Evolutionary conservation across 805 yeast species (phyloP), one percentile per base, ranked within the genome.

Genomic region (Yamadazyma paraphyllophila): DNA sequence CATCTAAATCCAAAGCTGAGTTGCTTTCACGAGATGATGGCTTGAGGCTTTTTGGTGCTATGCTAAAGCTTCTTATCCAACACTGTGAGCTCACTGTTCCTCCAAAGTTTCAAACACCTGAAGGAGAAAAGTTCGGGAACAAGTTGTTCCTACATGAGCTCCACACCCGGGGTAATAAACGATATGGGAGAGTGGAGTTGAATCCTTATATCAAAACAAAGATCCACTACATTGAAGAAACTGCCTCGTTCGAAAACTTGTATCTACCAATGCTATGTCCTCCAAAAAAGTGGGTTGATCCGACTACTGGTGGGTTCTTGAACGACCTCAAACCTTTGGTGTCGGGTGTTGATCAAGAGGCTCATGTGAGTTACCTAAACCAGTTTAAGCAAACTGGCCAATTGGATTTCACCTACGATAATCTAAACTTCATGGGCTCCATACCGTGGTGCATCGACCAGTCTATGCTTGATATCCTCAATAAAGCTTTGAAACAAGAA

Each of bases 191-290:
- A 4, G 47, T 65, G 15, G 48, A 44, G 15, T 41, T 61, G 10
- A 62, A 66, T 37, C 68, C 67, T 2, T 60, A 41, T 39, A 45
- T 61, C 5, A 34, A 42, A 15, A 47, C 53, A 3, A 43, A 53
- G 29, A 51, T 56, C 42, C 50, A 50, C 30, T 17, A 39, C 13
- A 38, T 34, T 8, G 49, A 48, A 12, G 43, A 51, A 1, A 31
- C 55, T 3, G 33, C 52, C 4, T 44, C 46, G 15, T 41, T 41
- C 30, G 57, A 47, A 15, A 44, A 53, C 2, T 37, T 57, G 8
- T 59, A 46, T 27, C 47, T 71, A 5, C 77, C 77, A 1, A 71
- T 72, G 76, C 26, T 72, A 7, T 49, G 52, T 26, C 69, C 71
- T 6, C 76, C 77, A 1, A 58, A 58, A 43, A 54, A 55, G 7